Conservation (phyloP, 441 rosid species). For the Gossypium aridum region DNA sequence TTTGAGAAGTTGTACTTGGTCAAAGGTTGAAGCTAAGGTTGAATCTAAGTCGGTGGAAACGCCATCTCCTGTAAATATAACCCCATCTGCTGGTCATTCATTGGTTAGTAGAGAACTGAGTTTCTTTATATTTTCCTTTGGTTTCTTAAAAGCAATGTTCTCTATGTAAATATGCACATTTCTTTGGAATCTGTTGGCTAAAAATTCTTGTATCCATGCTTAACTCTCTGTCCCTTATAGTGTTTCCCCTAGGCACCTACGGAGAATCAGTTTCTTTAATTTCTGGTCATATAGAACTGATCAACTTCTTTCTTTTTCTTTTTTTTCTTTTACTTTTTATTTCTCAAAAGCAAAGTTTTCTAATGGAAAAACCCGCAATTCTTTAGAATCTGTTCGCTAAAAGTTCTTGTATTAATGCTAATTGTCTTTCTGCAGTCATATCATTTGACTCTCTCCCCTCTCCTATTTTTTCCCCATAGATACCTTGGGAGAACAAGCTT, state of each 20-base stretch:
- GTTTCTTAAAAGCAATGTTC: constrained; percentile 14
- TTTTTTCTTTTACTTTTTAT: constrained; percentile 7
- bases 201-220: constrained; percentile 15
- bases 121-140: constrained; percentile 15
- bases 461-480: background rate
- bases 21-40: constrained; percentile 68
- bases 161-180: constrained; percentile 11
- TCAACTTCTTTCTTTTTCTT: no score
- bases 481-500: constrained; percentile 42
- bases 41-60: constrained; percentile 51
- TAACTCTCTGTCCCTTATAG: background rate
- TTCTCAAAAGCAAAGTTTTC: constrained; percentile 16
- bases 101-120: constrained; percentile 54
- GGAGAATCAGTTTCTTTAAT: constrained; percentile 82
- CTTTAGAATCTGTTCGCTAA: constrained; percentile 14
- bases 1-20: constrained; percentile 95
- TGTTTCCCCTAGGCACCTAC: no score
- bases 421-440: constrained; percentile 10
- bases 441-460: no score
- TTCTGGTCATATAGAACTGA: constrained; percentile 53
- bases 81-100: constrained; percentile 95
- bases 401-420: constrained; percentile 15
- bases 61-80: constrained; percentile 32
- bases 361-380: constrained; percentile 12
- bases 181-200: constrained; percentile 15